phyloP scores from a whole-genome alignment of 352 stramenopile genomes.

The Aphanomyces stellatus region DNA sequence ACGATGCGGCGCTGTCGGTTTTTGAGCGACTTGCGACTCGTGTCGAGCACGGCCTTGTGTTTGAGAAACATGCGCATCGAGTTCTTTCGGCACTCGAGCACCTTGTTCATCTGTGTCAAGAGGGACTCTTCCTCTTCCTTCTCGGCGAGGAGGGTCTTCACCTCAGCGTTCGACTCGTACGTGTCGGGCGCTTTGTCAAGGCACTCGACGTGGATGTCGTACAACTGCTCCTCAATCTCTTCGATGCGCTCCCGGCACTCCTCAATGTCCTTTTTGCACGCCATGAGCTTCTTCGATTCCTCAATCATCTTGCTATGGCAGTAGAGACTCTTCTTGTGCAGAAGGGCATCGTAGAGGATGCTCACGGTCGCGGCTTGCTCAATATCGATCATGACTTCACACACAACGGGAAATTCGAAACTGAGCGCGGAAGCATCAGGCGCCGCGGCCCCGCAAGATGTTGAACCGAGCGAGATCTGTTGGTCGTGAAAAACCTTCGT shows the following conservation, averaged over 20 bases:
- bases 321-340: slow-evolving; percentile 15
- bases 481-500: background rate
- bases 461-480: no score
- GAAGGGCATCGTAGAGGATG: slow-evolving; percentile 18
- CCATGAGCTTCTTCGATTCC: slow-evolving; percentile 14
- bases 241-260: slow-evolving; percentile 19
- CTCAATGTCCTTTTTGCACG: slow-evolving; percentile 18
- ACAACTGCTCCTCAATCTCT: slow-evolving; percentile 17
- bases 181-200: background rate
- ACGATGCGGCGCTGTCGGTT: slow-evolving; percentile 19
- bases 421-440: background rate
- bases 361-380: slow-evolving; percentile 20
- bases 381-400: slow-evolving; percentile 12
- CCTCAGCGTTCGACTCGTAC: background rate
- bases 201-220: slow-evolving; percentile 6
- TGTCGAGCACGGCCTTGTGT: slow-evolving; percentile 16
- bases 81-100: slow-evolving; percentile 11
- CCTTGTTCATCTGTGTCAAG: slow-evolving; percentile 13
- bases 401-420: slow-evolving; percentile 15
- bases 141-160: slow-evolving; percentile 6
- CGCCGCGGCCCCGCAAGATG: background rate
- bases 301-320: slow-evolving; percentile 20
- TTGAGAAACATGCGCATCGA: slow-evolving; percentile 19
- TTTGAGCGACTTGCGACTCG: slow-evolving; percentile 14
- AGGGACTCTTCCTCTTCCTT: slow-evolving; percentile 20